phyloP scores from a whole-genome alignment of 2,329 filamentous ascomycete species.

The Nothophaeocryptopus gaeumannii region DNA sequence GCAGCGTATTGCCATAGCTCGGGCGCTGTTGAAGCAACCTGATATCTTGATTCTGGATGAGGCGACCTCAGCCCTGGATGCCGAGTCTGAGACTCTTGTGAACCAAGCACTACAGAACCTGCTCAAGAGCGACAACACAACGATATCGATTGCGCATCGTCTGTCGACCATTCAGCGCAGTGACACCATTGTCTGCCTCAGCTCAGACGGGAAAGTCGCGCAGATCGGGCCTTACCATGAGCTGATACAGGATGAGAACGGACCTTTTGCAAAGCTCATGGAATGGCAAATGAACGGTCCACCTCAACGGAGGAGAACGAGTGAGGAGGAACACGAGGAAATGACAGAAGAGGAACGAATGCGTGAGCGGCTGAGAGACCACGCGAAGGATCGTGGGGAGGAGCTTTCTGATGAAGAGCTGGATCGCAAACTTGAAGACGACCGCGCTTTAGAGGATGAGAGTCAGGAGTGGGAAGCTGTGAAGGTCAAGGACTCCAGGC shows the following conservation, averaged over 20 bases:
- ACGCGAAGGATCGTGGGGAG: conserved; percentile 23
- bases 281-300: conserved; percentile 97
- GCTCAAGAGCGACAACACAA: conserved; percentile 84
- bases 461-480: conserved; percentile 32
- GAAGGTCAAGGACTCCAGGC: conserved; percentile 30
- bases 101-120: conserved; percentile 83
- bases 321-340: conserved; percentile 23
- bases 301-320: conserved; percentile 11
- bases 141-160: conserved; percentile 94
- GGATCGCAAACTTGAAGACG: conserved; percentile 15
- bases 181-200: conserved; percentile 89
- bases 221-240: conserved; percentile 83
- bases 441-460: conserved; percentile 36
- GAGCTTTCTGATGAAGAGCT: conserved; percentile 35
- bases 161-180: conserved; percentile 95
- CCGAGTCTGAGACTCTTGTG: conserved; percentile 93
- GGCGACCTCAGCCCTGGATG: conserved; percentile 89
- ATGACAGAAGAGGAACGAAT: conserved; percentile 47
- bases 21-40: conserved; percentile 89
- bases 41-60: conserved; percentile 97
- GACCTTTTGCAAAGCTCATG: conserved; percentile 93
- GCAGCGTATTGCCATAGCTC: conserved; percentile 94
- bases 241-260: conserved; percentile 68
- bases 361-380: conserved; percentile 40
- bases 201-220: conserved; percentile 80